phyloP scores from a whole-genome alignment of 2,329 filamentous ascomycete species.

The Sporothrix luriei region DNA sequence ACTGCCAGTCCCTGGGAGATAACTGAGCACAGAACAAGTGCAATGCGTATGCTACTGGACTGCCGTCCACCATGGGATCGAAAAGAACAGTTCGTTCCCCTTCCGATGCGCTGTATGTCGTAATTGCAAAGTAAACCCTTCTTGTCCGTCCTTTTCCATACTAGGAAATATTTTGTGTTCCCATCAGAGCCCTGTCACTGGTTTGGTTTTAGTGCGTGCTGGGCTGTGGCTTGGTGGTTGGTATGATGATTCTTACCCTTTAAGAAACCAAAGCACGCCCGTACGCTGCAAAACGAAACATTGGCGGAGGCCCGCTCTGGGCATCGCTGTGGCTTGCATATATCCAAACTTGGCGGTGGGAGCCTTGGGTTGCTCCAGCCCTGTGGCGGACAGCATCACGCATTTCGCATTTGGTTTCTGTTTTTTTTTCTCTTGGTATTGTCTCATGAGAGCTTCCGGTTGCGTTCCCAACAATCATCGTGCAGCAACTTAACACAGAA shows the following conservation, averaged over 20 bases:
- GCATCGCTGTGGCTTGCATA: not conserved
- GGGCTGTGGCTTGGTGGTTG: constrained; percentile 28
- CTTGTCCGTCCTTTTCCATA: constrained; percentile 4
- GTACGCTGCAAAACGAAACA: not conserved
- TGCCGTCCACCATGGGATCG: constrained; percentile 3
- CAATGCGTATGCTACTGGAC: not conserved
- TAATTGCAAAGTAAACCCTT: not conserved
- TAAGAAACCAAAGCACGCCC: not conserved
- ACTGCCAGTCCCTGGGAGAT: constrained; percentile 13
- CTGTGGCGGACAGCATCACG: constrained; percentile 2
- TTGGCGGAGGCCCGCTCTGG: constrained; percentile 14
- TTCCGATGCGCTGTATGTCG: not conserved
- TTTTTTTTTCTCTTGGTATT: constrained; percentile 4
- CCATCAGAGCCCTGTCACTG: constrained; percentile 1
- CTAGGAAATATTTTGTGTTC: not conserved
- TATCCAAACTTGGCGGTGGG: not conserved
- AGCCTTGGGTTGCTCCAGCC: constrained; percentile 15
- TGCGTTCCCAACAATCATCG: constrained; percentile 5
- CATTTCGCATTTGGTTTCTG: not conserved
- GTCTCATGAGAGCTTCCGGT: not conserved
- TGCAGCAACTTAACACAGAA: constrained; percentile 8
- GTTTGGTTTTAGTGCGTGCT: constrained; percentile 26
- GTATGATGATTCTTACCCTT: constrained; percentile 12
- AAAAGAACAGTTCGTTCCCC: constrained; percentile 5
- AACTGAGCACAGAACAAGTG: not conserved